Base-by-base conservation (phyloP, 495 filamentous ascomycete genomes). In the Aspergillus conjunctus region DNA sequence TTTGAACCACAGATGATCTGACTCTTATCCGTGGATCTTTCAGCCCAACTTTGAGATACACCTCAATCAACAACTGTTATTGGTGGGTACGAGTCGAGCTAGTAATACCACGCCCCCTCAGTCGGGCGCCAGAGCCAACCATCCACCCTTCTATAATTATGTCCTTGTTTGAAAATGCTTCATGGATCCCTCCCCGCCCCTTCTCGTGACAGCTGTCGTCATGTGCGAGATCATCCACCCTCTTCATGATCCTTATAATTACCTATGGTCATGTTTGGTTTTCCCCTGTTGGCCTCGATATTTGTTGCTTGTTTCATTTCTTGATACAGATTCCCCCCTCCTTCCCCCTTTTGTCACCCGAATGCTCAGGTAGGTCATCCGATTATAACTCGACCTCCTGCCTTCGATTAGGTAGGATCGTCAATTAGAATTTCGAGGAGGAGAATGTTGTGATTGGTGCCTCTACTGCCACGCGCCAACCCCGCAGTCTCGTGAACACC, bases 401-500 rank as follows among this genome's bases (percentile, higher is more conserved):
- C 2, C 7, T 44, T n/a, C n/a, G n/a, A 21, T 5, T 26, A 2
- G 26, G 26, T 26, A 30, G 54, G 14, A 41, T 12, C 43, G 56
- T 45, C 50, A 55, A 60, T 59, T 61, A 53, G 43, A 32, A 33
- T n/a, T 34, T 20, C 12, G 30, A 18, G 31, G 41, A 49, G 26
- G 44, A 26, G 8, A 53, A 22, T 56, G 46, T 31, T 34, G 43
- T 44, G 39, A 51, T 60, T 18, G 34, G 26, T 55, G 48, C 21
- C 43, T 62, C 34, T 59, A 58, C 57, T 58, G 57, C 66, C 66
- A 68, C 62, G 62, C 66, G 59, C 62, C 54, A 61, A 65, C 66
- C 66, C 66, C 66, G 66, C 66, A 68, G 62, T 67, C 62, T 57
- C 53, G 60, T 68, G 62, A 65, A 61, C 62, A 58, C 52, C 55